Evolutionary conservation across 805 yeast species (phyloP), one percentile per base, ranked within the genome.

Genomic region (Candida khao-thaluensis): DNA sequence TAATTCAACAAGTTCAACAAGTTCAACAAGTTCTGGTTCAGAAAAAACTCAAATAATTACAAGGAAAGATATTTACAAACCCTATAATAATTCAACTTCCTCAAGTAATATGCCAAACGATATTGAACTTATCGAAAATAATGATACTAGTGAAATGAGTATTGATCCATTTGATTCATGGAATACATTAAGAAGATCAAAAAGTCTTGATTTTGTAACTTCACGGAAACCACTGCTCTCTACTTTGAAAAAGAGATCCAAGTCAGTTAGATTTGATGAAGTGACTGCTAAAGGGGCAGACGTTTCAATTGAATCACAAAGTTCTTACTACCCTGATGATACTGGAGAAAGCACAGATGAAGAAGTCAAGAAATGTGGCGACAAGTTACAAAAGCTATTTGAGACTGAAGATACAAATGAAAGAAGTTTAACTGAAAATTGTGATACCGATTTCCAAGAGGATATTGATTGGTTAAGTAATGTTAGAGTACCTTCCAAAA

Each of bases 141-240:
- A n/a, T 15, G 34, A 38, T 25, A n/a, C 20, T n/a, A 45, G 50
- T 9, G 57, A 52, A 6, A 14, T 37, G 5, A 53, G 56, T 37
- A 50, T 52, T 6, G 56, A 53, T 35, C 56, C 58, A 0, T 53
- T 51, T 37, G 58, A 53, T 5, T 29, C 36, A 18, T 33, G 37
- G 18, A 25, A 39, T 30, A 30, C 42, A 4, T 35, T 53, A n/a
- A 43, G 41, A 22, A 35, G 49, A 36, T 45, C 51, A 17, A 52
- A 44, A 25, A 53, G 54, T 17, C 42, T 46, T 24, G 32, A 37
- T 12, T 28, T 45, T 8, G 38, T 34, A 1, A 41, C 27, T 2
- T 3, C 16, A 9, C 26, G 40, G 17, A 42, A 40, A 25, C 37
- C 43, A n/a, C 44, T 51, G 23, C 29, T 48, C 4, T 16, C 37